Conservation (phyloP, 768 basidiomycete species). For the Hortiboletus flavorubellus region DNA sequence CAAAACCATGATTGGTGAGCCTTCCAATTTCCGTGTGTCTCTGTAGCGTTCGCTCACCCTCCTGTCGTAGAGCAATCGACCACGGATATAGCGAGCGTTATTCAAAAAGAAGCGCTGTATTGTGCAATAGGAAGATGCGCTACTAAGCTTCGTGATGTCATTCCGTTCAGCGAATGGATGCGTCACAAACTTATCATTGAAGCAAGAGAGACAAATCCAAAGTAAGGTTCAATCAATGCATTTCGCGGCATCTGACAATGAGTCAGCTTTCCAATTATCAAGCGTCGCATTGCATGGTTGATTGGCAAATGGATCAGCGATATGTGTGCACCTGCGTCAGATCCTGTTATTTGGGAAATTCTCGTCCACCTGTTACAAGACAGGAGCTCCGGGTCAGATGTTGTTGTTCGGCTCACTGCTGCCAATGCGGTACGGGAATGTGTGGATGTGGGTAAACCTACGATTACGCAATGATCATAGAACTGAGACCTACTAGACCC, state of each 20-base stretch:
- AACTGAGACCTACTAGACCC: conserved; percentile 41
- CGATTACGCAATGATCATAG: not conserved
- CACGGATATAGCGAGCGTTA: conserved; percentile 51
- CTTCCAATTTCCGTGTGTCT: not conserved
- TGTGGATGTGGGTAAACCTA: conserved; percentile 65
- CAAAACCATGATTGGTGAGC: conserved; percentile 55
- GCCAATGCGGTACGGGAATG: conserved; percentile 77
- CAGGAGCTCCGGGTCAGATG: conserved; percentile 66
- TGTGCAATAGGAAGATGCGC: conserved; percentile 88
- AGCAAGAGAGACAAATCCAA: conserved; percentile 54
- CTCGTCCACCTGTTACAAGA: conserved; percentile 74
- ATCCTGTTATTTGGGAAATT: conserved; percentile 74
- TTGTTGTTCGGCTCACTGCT: conserved; percentile 84
- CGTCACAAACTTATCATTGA: conserved; percentile 56
- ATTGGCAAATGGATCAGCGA: conserved; percentile 87
- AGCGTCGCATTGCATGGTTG: conserved; percentile 93
- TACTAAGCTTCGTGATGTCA: conserved; percentile 51
- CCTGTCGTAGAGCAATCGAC: conserved; percentile 41
- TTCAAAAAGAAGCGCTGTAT: conserved; percentile 85
- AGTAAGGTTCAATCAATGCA: conserved; percentile 36
- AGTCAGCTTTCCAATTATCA: conserved; percentile 81
- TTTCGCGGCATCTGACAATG: conserved; percentile 7
- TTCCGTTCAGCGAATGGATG: conserved; percentile 73
- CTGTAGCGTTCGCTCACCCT: not conserved
- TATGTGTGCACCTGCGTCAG: conserved; percentile 54